Percentiles rank a stretch among this genome's conserved stretches.
These are phyloP conservation scores for Amanita inopinata DNA, from an alignment of 768 basidiomycete genomes.

Conservation along the genomic window DNA sequence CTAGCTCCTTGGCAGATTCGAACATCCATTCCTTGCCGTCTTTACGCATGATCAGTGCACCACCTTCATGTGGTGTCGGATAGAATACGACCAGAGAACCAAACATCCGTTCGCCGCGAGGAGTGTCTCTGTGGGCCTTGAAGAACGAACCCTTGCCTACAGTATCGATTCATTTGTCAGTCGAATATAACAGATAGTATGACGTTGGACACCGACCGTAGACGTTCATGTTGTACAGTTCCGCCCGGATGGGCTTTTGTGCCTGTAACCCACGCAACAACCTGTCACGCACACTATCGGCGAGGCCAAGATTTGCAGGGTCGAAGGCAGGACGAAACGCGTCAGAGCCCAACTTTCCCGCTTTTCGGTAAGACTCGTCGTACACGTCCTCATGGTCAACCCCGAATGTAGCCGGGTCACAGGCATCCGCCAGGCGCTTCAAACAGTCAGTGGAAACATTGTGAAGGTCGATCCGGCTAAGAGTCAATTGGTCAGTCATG, in stretches of 20 bases:
- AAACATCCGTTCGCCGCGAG: slow-evolving; percentile 33
- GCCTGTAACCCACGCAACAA: slow-evolving; percentile 14
- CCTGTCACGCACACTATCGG: slow-evolving; percentile 10
- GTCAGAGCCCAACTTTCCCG: slow-evolving; percentile 16
- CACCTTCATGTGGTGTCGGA: slow-evolving; percentile 37
- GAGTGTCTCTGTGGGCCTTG: slow-evolving; percentile 41
- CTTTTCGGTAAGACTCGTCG: slow-evolving; percentile 20
- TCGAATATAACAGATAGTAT: not conserved
- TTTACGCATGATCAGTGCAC: slow-evolving; percentile 28
- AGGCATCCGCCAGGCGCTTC: slow-evolving; percentile 9
- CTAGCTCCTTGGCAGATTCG: slow-evolving; percentile 22
- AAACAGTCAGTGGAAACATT: not conserved
- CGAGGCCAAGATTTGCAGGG: slow-evolving; percentile 9
- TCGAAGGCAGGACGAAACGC: slow-evolving; percentile 16
- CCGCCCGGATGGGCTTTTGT: slow-evolving; percentile 14
- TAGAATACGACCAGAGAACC: slow-evolving; percentile 44
- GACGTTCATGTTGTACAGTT: slow-evolving; percentile 29
- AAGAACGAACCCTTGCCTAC: slow-evolving; percentile 36
- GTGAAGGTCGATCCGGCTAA: not conserved
- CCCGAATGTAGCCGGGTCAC: slow-evolving; percentile 19
- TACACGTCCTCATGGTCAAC: slow-evolving; percentile 15
- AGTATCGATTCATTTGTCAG: not conserved
- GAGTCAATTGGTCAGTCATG: too few species aligned
- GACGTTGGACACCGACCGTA: slow-evolving; percentile 25
- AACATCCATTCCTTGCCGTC: slow-evolving; percentile 24